Evolutionary conservation across 371 early-diverging fungal genomes (phyloP).

Genomic region (Batrachochytrium dendrobatidis): DNA sequence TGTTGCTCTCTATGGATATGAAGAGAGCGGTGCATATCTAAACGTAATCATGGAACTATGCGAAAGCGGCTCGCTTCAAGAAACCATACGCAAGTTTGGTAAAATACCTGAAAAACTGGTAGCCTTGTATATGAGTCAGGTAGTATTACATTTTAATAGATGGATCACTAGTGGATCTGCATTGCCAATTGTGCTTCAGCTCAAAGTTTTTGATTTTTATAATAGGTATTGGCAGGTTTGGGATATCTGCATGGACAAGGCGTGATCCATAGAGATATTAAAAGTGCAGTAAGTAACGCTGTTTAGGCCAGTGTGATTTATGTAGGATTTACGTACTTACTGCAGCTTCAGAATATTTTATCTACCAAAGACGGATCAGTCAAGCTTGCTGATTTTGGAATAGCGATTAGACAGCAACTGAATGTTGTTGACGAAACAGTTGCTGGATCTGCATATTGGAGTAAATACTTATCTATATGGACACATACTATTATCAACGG

Average conservation of each 20-base stretch:
- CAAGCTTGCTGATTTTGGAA: conserved; percentile 95
- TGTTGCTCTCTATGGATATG: conserved; percentile 79
- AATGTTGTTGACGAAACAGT: conserved; percentile 42
- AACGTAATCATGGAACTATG: conserved; percentile 90
- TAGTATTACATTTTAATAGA: conserved; percentile 82
- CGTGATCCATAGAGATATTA: conserved; percentile 95
- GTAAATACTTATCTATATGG: conserved; percentile 32
- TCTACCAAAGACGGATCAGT: conserved; percentile 90
- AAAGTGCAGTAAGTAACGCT: conserved; percentile 59
- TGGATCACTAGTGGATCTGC: conserved; percentile 65
- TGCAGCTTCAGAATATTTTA: conserved; percentile 62
- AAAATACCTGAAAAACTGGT: conserved; percentile 90
- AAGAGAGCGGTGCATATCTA: conserved; percentile 60
- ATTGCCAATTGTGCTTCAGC: too few species aligned
- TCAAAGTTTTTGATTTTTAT: conserved; percentile 30
- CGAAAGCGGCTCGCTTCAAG: conserved; percentile 90
- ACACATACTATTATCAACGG: neutral
- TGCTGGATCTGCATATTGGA: conserved; percentile 93
- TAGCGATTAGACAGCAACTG: conserved; percentile 46
- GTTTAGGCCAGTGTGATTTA: neutral
- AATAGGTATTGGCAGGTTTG: conserved; percentile 80
- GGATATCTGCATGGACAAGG: conserved; percentile 85
- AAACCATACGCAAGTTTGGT: conserved; percentile 84
- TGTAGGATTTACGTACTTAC: neutral
- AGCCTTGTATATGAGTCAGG: conserved; percentile 81